These are phyloP conservation scores for Yamadazyma trypodendri DNA, from an alignment of 1,139 yeast species.

Conservation along the genomic window DNA sequence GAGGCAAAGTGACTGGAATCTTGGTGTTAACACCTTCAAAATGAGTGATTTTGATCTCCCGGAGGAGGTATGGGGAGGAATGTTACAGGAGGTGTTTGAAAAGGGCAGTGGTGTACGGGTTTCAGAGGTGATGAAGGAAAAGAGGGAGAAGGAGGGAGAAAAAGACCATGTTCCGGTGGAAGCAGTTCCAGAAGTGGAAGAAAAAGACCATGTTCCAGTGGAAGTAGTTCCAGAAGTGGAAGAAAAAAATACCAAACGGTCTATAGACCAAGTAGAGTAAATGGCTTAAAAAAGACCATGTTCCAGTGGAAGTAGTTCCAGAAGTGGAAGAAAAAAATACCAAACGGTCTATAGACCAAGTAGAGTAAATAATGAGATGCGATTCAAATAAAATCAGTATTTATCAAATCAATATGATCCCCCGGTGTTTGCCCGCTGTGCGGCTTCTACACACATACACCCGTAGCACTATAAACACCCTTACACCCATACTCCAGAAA, in stretches of 20 bases:
- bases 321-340: constrained; percentile 8
- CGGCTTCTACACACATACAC: not conserved
- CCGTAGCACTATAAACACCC: constrained; percentile 20
- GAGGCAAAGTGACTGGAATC: constrained; percentile 80
- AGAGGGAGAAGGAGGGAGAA: constrained; percentile 3
- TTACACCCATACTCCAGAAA: constrained; percentile 5
- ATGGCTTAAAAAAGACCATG: not conserved
- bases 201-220: constrained; percentile 10
- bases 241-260: constrained; percentile 10
- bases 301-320: too few species aligned
- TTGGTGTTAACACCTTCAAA: constrained; percentile 68
- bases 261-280: constrained; percentile 15
- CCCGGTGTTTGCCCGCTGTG: constrained; percentile 7
- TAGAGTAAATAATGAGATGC: constrained; percentile 10
- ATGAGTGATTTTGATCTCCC: constrained; percentile 61
- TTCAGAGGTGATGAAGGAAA: constrained; percentile 19
- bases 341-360: constrained; percentile 15
- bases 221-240: constrained; percentile 13
- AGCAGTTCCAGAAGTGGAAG: constrained; percentile 14
- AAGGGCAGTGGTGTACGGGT: constrained; percentile 31
- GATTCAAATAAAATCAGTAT: too few species aligned
- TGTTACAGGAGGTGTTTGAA: constrained; percentile 50
- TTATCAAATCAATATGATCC: too few species aligned
- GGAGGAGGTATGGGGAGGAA: constrained; percentile 68
- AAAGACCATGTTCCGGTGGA: constrained; percentile 8